Percentiles rank a stretch among this genome's conserved stretches.
Evolutionary conservation across 139 green algal species (phyloP).

Genomic region (Trebouxia sp.): DNA sequence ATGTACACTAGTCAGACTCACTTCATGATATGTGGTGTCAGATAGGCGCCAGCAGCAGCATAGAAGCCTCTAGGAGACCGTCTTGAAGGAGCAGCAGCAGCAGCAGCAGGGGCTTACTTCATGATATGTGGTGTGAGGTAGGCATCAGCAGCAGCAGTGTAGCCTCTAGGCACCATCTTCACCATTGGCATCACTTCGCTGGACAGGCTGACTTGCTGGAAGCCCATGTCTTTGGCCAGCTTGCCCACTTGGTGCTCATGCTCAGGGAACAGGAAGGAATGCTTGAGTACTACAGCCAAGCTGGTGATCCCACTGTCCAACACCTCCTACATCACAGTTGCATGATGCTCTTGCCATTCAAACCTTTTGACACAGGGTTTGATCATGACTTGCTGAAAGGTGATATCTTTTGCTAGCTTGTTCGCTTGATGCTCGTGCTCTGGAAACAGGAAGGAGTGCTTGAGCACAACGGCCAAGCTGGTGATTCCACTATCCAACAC

Average conservation of each 20-base stretch:
- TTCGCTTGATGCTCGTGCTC: conserved; percentile 83
- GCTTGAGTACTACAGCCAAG: conserved; percentile 93
- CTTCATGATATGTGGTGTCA: conserved; percentile 89
- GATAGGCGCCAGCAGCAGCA: conserved; percentile 93
- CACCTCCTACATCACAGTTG: conserved; percentile 50
- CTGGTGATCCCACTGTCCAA: conserved; percentile 74
- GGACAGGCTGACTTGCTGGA: conserved; percentile 83
- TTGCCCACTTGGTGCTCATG: conserved; percentile 81
- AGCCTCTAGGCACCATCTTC: conserved; percentile 94
- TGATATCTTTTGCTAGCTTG: conserved; percentile 45
- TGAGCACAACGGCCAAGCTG: conserved; percentile 89
- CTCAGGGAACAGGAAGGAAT: conserved; percentile 87
- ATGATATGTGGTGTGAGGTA: conserved; percentile 95
- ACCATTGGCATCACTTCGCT: conserved; percentile 93
- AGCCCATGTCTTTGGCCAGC: conserved; percentile 75
- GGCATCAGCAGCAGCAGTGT: conserved; percentile 93
- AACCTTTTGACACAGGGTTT: too few relatives aligned
- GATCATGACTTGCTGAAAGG: too few relatives aligned
- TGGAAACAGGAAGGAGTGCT: conserved; percentile 90
- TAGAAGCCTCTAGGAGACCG: conserved; percentile 89
- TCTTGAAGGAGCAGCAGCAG: too few relatives aligned
- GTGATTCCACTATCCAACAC: conserved; percentile 74
- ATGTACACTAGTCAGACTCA: conserved; percentile 26
- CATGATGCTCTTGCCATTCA: too few relatives aligned
- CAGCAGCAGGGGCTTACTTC: conserved; percentile 44